Evolutionary conservation across 2,329 filamentous ascomycete genomes (phyloP).

Genomic region (Fusarium irregulare): DNA sequence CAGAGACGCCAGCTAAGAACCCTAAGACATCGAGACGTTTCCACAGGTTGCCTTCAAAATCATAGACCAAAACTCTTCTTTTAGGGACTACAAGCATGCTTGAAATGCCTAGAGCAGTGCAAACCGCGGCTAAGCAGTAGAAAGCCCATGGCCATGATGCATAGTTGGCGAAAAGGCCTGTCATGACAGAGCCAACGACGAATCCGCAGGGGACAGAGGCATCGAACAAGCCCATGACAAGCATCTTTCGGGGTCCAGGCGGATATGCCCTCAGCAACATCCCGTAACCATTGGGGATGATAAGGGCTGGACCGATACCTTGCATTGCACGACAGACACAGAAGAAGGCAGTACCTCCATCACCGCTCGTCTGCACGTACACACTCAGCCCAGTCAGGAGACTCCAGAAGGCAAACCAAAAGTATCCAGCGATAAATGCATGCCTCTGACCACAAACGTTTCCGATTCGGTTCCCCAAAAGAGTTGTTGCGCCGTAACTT

Average conservation of each 20-base stretch:
- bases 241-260: constrained; percentile 39
- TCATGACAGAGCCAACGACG: constrained; percentile 42
- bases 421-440: constrained; percentile 39
- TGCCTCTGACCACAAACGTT: constrained; percentile 41
- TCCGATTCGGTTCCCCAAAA: constrained; percentile 42
- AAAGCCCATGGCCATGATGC: constrained; percentile 44
- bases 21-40: constrained; percentile 39
- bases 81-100: constrained; percentile 39
- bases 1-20: constrained; percentile 21
- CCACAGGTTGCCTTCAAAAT: constrained; percentile 44
- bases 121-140: constrained; percentile 39
- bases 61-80: constrained; percentile 36
- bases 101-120: constrained; percentile 34
- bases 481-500: constrained; percentile 34
- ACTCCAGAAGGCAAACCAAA: constrained; percentile 46
- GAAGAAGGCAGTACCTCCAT: constrained; percentile 35
- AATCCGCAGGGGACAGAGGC: constrained; percentile 41
- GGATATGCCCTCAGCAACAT: constrained; percentile 43
- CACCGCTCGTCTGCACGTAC: constrained; percentile 25
- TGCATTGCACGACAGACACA: constrained; percentile 44
- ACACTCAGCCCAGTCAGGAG: constrained; percentile 39
- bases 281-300: constrained; percentile 40
- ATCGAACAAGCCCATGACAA: constrained; percentile 43
- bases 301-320: constrained; percentile 41
- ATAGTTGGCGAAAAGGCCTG: constrained; percentile 40